Conservation (phyloP, 371 early-diverging fungal genomes). For the Mucor irregularis region DNA sequence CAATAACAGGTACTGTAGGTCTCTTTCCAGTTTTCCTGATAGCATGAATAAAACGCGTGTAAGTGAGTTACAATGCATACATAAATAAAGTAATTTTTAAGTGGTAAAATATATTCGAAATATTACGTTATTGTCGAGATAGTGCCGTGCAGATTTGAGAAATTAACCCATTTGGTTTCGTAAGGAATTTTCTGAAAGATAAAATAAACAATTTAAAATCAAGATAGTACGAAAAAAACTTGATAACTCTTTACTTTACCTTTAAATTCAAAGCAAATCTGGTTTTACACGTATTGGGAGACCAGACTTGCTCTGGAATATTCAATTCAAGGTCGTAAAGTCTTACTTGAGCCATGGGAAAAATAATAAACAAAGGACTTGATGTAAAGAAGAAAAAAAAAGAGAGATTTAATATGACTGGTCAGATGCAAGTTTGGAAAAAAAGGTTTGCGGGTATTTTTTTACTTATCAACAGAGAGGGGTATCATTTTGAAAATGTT, state of each 20-base stretch:
- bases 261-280: conserved; percentile 26
- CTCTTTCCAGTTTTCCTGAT: conserved; percentile 6
- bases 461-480: neutral
- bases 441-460: too few species aligned
- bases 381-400: neutral
- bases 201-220: neutral
- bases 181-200: conserved; percentile 18
- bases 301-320: conserved; percentile 6
- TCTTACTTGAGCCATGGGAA: conserved; percentile 19
- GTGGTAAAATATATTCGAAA: neutral
- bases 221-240: too few species aligned
- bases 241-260: too few species aligned
- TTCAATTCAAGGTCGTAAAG: conserved; percentile 17
- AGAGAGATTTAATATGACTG: neutral
- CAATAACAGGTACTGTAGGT: conserved; percentile 21
- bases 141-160: neutral
- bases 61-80: too few species aligned
- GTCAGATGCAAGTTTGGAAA: too few species aligned
- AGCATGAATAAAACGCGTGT: neutral
- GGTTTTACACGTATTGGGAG: conserved; percentile 26
- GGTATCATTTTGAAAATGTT: too few species aligned
- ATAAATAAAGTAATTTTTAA: neutral
- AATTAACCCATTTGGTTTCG: conserved; percentile 20
- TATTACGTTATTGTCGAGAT: conserved; percentile 16
- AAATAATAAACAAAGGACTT: neutral